Conservation (phyloP, 1,139 yeast genomes). For the Geotrichum bryndzae region DNA sequence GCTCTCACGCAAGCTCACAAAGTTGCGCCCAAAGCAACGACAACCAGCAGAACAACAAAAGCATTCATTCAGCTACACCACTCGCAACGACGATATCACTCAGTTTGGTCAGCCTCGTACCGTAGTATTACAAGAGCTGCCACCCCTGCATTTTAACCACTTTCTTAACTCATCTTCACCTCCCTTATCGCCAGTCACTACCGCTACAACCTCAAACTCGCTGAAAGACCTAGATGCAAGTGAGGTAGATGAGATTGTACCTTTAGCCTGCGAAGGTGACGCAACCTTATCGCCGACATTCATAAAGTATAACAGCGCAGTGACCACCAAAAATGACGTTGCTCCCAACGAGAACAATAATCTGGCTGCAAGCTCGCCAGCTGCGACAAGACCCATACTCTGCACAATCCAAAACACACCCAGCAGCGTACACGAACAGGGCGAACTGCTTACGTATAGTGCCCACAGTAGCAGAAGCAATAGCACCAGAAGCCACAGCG, state of each 20-base stretch:
- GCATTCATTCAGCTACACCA: constrained; percentile 3
- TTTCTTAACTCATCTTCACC: not conserved
- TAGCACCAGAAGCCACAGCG: not conserved
- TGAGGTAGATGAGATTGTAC: constrained; percentile 5
- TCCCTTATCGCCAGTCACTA: not conserved
- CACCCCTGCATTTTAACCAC: constrained; percentile 1
- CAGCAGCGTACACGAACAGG: not conserved
- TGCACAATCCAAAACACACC: not conserved
- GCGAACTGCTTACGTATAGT: not conserved
- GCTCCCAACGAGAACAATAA: not conserved
- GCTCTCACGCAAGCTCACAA: constrained; percentile 1
- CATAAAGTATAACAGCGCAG: constrained; percentile 1
- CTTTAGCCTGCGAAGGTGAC: not conserved
- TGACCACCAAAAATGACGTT: not conserved
- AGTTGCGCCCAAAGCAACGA: constrained; percentile 1
- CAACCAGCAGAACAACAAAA: not conserved
- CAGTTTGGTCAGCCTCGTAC: constrained; percentile 2
- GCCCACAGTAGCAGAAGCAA: not conserved
- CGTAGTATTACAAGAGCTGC: constrained; percentile 2
- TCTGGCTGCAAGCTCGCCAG: not conserved
- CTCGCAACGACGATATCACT: not conserved
- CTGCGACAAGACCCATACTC: not conserved
- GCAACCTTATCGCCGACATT: constrained; percentile 2
- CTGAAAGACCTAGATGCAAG: not conserved
- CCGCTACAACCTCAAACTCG: not conserved